phyloP scores from a whole-genome alignment of 805 yeast species.

The Dipodascus geniculatus region DNA sequence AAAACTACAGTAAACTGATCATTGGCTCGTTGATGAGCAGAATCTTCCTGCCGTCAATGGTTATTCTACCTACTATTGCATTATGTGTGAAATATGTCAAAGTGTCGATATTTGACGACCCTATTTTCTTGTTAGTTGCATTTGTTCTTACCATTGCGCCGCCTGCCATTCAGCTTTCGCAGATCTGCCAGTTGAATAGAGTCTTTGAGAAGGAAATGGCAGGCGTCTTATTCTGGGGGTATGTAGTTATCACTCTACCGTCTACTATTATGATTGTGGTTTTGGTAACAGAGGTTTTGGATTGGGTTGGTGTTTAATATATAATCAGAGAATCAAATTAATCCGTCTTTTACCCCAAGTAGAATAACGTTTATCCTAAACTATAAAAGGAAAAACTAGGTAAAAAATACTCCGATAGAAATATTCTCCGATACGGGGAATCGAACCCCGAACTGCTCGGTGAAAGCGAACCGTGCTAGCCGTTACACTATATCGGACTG shows the following conservation, averaged over 20 bases:
- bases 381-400: no score
- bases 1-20: slow-evolving; percentile 34
- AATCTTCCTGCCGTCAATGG: slow-evolving; percentile 47
- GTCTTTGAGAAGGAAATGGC: slow-evolving; percentile 56
- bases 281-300: slow-evolving; percentile 39
- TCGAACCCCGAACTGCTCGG: slow-evolving; percentile 41
- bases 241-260: slow-evolving; percentile 48
- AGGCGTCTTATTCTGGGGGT: slow-evolving; percentile 57
- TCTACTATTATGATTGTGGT: slow-evolving; percentile 46
- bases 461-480: slow-evolving; percentile 73
- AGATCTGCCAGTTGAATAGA: slow-evolving; percentile 49
- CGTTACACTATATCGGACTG: slow-evolving; percentile 65
- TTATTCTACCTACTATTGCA: slow-evolving; percentile 44
- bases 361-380: no score
- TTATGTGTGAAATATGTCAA: slow-evolving; percentile 39
- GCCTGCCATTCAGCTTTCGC: slow-evolving; percentile 57
- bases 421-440: slow-evolving; percentile 23
- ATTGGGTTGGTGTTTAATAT: slow-evolving; percentile 32
- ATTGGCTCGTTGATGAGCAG: slow-evolving; percentile 43
- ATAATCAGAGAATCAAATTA: no score
- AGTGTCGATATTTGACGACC: slow-evolving; percentile 39
- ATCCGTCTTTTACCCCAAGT: no score
- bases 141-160: slow-evolving; percentile 51
- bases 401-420: no score
- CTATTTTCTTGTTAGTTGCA: slow-evolving; percentile 47